phyloP scores from a whole-genome alignment of 129 eudicot species.

The Glebionis coronaria region DNA sequence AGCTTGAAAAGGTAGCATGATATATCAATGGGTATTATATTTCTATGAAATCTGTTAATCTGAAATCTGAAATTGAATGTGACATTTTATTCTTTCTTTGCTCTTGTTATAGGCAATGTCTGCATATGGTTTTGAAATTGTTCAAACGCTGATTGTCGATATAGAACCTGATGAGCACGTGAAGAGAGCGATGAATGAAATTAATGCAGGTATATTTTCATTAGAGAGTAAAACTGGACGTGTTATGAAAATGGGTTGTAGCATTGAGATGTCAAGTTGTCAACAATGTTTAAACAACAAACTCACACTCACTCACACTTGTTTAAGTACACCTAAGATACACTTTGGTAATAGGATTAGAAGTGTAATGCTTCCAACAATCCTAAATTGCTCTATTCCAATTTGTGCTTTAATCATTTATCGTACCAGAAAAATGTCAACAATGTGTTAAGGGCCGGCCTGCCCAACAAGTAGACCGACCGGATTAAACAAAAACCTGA shows the following conservation, averaged over 20 bases:
- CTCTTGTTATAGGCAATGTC: conserved; percentile 54
- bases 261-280: too few species aligned
- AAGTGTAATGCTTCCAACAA: too few species aligned
- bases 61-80: conserved; percentile 1
- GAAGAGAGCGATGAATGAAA: conserved; percentile 73
- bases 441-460: too few species aligned
- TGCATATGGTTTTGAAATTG: conserved; percentile 63
- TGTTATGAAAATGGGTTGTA: not conserved
- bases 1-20: conserved; percentile 57
- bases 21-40: not conserved
- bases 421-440: too few species aligned
- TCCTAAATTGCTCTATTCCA: too few species aligned
- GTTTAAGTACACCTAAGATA: too few species aligned
- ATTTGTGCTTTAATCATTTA: too few species aligned
- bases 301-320: too few species aligned
- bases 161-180: conserved; percentile 67
- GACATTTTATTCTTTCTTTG: not conserved
- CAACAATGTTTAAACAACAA: too few species aligned
- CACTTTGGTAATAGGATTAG: too few species aligned
- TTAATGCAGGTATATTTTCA: conserved; percentile 53
- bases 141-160: conserved; percentile 64
- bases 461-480: too few species aligned
- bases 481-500: too few species aligned
- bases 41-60: not conserved
- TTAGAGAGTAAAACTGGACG: not conserved